Conservation (phyloP, 2,329 filamentous ascomycete species). For the Ceratocystis ficicola region DNA sequence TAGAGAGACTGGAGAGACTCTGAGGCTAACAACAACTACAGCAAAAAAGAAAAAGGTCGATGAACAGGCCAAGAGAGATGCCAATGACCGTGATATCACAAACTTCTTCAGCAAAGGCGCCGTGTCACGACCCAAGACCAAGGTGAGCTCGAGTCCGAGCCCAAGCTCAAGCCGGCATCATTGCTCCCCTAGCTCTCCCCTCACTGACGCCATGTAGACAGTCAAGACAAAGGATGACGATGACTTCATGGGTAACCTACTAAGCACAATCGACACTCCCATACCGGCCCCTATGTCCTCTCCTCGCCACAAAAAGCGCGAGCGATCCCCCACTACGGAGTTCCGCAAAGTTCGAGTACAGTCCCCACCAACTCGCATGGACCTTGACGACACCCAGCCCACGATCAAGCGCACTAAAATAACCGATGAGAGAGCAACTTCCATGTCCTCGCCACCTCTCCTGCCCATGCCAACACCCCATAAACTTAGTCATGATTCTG, state of each 20-base stretch:
- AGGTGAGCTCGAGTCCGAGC: slow-evolving; percentile 42
- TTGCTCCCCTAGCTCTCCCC: neutral
- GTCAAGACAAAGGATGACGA: slow-evolving; percentile 76
- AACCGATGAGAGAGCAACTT: slow-evolving; percentile 34
- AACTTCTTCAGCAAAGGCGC: slow-evolving; percentile 84
- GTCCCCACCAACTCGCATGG: slow-evolving; percentile 50
- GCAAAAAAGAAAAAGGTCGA: slow-evolving; percentile 82
- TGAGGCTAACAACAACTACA: slow-evolving; percentile 29
- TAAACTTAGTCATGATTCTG: slow-evolving; percentile 36
- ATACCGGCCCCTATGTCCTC: slow-evolving; percentile 36
- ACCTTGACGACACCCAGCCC: slow-evolving; percentile 37
- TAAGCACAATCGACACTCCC: slow-evolving; percentile 80
- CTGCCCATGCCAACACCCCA: slow-evolving; percentile 26
- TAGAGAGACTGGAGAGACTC: neutral
- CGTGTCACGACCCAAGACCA: slow-evolving; percentile 58
- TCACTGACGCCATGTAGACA: slow-evolving; percentile 37
- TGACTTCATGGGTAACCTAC: slow-evolving; percentile 70
- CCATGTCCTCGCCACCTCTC: slow-evolving; percentile 34
- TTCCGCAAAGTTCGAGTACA: slow-evolving; percentile 68
- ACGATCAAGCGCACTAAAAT: slow-evolving; percentile 46
- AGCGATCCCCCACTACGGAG: slow-evolving; percentile 54
- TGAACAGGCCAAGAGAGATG: slow-evolving; percentile 71
- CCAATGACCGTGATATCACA: slow-evolving; percentile 81
- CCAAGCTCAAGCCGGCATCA: neutral
- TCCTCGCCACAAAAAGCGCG: slow-evolving; percentile 46